Evolutionary conservation across 2,329 filamentous ascomycete genomes (phyloP).

Genomic region (Ilyonectria sp.): DNA sequence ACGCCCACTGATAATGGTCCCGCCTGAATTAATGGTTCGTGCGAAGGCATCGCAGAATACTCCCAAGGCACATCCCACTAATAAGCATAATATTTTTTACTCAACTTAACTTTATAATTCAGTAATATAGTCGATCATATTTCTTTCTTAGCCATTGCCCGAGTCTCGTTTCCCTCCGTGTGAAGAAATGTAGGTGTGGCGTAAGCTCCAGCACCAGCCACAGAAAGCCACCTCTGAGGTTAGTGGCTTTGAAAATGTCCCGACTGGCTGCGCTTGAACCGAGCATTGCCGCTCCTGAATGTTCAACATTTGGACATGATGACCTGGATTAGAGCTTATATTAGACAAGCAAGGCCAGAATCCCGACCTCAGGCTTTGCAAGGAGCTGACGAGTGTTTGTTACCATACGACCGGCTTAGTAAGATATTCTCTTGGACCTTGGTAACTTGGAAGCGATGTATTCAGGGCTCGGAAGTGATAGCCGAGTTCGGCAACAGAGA

Average conservation of each 20-base stretch:
- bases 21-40: no score
- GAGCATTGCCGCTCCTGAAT: constrained; percentile 32
- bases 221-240: neutral
- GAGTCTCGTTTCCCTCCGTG: no score
- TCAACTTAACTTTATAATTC: no score
- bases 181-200: neutral
- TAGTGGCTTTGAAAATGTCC: neutral
- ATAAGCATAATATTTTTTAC: no score
- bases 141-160: no score
- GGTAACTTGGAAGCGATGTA: neutral
- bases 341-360: neutral
- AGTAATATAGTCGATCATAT: no score
- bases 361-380: no score
- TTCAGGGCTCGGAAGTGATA: constrained; percentile 15
- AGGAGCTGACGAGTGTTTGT: neutral
- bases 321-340: neutral
- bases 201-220: neutral
- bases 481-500: constrained; percentile 23
- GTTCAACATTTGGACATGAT: constrained; percentile 3
- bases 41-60: no score
- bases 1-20: no score
- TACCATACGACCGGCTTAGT: constrained; percentile 12
- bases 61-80: no score
- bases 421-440: constrained; percentile 11
- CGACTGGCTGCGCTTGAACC: constrained; percentile 23